Conservation (phyloP, 495 filamentous ascomycete species). For the Podospora sp. region DNA sequence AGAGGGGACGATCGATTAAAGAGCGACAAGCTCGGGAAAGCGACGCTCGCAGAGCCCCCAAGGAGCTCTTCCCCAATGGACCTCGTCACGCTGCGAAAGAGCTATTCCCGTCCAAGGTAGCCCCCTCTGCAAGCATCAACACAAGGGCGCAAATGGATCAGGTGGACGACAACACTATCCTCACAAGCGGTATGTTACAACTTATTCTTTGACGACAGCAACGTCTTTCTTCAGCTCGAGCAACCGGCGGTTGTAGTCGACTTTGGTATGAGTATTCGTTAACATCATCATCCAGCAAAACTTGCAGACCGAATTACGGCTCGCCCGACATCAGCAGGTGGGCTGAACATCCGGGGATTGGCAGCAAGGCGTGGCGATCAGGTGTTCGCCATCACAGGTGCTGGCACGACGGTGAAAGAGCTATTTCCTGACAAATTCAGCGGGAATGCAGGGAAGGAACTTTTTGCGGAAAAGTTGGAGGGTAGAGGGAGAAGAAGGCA, state of each 20-base stretch:
- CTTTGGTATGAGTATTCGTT: conserved; percentile 19
- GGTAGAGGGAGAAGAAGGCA: conserved; percentile 50
- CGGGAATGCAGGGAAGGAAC: conserved; percentile 68
- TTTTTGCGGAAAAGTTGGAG: conserved; percentile 60
- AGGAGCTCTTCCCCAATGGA: conserved; percentile 69
- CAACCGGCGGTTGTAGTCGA: not conserved
- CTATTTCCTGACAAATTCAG: conserved; percentile 67
- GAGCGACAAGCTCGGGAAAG: conserved; percentile 42
- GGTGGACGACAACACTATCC: conserved; percentile 48
- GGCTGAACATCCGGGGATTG: conserved; percentile 65
- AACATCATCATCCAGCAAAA: conserved; percentile 32
- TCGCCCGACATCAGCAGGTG: conserved; percentile 25
- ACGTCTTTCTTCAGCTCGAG: not conserved
- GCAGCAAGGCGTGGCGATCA: conserved; percentile 54
- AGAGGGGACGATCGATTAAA: conserved; percentile 50
- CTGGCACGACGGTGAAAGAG: conserved; percentile 62
- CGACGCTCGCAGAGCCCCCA: conserved; percentile 39
- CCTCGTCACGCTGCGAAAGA: conserved; percentile 54
- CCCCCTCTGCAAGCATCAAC: conserved; percentile 8
- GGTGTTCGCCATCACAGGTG: conserved; percentile 69
- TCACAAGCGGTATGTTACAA: conserved; percentile 41
- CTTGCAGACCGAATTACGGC: conserved; percentile 47
- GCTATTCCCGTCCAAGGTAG: conserved; percentile 66
- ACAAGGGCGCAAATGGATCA: conserved; percentile 43
- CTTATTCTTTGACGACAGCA: conserved; percentile 27